Evolutionary conservation across 306 rosid genomes (phyloP).

Genomic region (Cucumis hystrix): DNA sequence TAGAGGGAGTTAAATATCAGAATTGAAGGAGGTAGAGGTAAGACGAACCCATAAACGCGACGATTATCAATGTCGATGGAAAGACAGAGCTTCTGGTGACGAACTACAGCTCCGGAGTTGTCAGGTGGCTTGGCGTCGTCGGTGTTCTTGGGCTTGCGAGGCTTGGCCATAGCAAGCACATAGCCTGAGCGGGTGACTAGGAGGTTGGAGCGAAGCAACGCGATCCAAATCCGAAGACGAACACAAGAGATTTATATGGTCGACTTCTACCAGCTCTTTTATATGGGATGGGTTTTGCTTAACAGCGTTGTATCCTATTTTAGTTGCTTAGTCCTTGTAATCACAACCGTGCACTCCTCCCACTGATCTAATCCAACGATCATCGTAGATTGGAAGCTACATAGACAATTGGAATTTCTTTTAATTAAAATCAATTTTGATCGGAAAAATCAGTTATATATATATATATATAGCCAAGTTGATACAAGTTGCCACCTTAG

Average conservation of each 20-base stretch:
- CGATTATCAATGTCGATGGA: slow-evolving; percentile 63
- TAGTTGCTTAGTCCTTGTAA: neutral
- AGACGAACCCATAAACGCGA: slow-evolving; percentile 62
- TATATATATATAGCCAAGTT: too few relatives aligned
- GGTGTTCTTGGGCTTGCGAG: slow-evolving; percentile 70
- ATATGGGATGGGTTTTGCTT: neutral
- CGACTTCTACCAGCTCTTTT: neutral
- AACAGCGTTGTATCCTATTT: neutral
- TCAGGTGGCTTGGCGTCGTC: slow-evolving; percentile 82
- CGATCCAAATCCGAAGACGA: neutral
- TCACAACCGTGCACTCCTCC: neutral
- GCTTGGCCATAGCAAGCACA: slow-evolving; percentile 57
- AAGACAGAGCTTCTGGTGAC: slow-evolving; percentile 90
- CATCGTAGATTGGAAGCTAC: neutral
- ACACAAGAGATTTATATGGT: neutral
- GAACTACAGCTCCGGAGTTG: slow-evolving; percentile 61
- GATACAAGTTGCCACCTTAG: too few relatives aligned
- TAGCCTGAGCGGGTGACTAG: neutral
- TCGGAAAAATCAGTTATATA: too few relatives aligned
- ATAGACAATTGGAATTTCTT: neutral
- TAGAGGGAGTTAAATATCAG: neutral
- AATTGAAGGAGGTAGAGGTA: neutral
- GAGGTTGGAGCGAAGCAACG: neutral
- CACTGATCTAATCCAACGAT: neutral
- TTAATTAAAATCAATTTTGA: too few relatives aligned